phyloP scores from a whole-genome alignment of 768 basidiomycete genomes.

The Termitomyces sp. region DNA sequence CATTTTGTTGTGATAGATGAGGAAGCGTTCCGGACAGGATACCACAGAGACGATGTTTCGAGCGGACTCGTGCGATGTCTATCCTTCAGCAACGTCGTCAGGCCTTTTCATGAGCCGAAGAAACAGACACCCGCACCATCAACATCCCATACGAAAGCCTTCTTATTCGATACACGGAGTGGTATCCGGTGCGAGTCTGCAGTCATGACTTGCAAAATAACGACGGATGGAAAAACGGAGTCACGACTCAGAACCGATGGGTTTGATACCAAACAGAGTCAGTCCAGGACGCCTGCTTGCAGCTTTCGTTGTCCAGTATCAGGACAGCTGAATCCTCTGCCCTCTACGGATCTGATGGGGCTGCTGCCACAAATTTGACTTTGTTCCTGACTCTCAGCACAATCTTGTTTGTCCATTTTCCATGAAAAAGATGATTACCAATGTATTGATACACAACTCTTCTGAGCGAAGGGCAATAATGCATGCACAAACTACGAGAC shows the following conservation, averaged over 20 bases:
- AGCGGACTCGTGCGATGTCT: conserved; percentile 81
- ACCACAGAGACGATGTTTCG: conserved; percentile 78
- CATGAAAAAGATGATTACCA: background rate
- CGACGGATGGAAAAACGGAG: background rate
- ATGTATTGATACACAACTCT: background rate
- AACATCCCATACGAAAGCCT: conserved; percentile 85
- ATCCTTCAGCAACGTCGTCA: conserved; percentile 14
- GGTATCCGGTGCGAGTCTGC: conserved; percentile 35
- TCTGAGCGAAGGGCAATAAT: background rate
- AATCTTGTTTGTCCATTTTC: background rate
- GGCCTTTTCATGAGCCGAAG: background rate
- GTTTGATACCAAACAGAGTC: background rate
- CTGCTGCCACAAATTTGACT: background rate
- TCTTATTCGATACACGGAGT: conserved; percentile 71
- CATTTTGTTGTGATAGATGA: conserved; percentile 92
- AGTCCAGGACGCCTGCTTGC: background rate
- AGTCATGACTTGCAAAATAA: conserved; percentile 10
- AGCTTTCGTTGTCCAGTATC: background rate
- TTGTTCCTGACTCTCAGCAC: background rate
- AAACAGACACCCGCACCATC: conserved; percentile 44
- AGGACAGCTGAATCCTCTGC: background rate
- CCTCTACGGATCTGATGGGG: background rate
- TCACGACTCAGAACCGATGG: background rate
- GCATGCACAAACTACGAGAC: background rate
- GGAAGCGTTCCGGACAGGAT: conserved; percentile 87